A percentile compares a stretch with the other conserved stretches of the same genome.
phyloP scores from a whole-genome alignment of 2,329 filamentous ascomycete species.

The Podosphaera aphanis region DNA sequence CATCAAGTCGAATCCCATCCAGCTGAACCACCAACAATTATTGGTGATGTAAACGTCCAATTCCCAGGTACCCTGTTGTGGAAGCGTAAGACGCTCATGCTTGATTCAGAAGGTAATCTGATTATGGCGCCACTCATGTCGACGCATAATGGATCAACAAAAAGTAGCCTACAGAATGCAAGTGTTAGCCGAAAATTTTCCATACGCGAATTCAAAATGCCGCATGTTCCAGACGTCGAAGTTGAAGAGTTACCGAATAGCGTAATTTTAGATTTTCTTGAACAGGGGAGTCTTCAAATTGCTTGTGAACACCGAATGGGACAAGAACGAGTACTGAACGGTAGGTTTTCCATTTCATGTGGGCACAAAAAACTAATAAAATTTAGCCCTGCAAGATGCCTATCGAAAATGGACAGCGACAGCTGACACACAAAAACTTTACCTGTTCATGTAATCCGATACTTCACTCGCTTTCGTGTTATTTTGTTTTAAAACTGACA shows the following conservation, averaged over 20 bases:
- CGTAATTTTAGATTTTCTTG: slow-evolving; percentile 35
- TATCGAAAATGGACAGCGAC: not conserved
- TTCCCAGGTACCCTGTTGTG: slow-evolving; percentile 90
- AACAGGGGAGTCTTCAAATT: slow-evolving; percentile 38
- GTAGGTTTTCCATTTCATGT: slow-evolving; percentile 8
- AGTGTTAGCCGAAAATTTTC: slow-evolving; percentile 58
- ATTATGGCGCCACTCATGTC: slow-evolving; percentile 51
- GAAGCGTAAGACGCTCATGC: slow-evolving; percentile 75
- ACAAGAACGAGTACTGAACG: slow-evolving; percentile 28
- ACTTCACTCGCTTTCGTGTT: not conserved
- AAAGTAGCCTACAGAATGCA: slow-evolving; percentile 19
- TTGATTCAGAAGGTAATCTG: slow-evolving; percentile 65
- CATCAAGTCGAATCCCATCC: slow-evolving; percentile 1
- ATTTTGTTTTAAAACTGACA: not conserved
- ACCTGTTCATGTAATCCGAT: not conserved
- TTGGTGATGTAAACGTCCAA: slow-evolving; percentile 68
- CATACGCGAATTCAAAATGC: slow-evolving; percentile 57
- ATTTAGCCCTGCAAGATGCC: not conserved
- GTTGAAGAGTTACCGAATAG: slow-evolving; percentile 84
- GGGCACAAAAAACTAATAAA: not conserved
- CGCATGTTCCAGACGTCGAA: slow-evolving; percentile 71
- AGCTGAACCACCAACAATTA: slow-evolving; percentile 17
- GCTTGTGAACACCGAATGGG: slow-evolving; percentile 38
- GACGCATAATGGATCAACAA: slow-evolving; percentile 15
- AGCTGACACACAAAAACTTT: not conserved